Evolutionary conservation across 768 basidiomycete genomes (phyloP), one percentile per base, ranked within the genome.

Genomic region (Agaricus sinodeliciosus): DNA sequence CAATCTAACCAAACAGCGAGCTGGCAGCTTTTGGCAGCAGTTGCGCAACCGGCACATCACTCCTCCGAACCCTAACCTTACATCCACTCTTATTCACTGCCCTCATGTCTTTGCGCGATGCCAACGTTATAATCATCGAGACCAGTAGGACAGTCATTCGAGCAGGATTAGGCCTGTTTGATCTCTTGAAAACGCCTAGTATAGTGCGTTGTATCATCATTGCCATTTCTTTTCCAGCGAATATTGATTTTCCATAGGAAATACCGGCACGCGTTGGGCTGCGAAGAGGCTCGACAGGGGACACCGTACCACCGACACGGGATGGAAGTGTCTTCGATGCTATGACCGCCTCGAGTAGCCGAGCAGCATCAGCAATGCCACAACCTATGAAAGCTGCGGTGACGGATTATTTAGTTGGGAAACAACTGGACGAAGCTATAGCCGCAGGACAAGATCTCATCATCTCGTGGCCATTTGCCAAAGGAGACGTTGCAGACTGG

Each of bases 391-490:
- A 49, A 56, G 77, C 77, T 35, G 74, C 78, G 43, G 81, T 85
- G 16, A 82, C 81, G 36, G 88, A 90, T 60, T 94, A 93, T 65
- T 76, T 94, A 13, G 90, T 94, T 51, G 92, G 92, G 1, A 55
- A 77, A 3, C 83, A 82, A 51, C 76, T 94, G 1, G 90, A 94
- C 60, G 88, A 92, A 56, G 90, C 90, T 2, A 69, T 90, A 9
- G 79, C 78, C 2, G 77, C 80, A 2, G 87, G 82, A 3, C 84
- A 90, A 53, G 87, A 91, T 47, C 64, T 94, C 15, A 68, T 78
- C 5, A 65, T 92, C 9, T 90, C 81, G 27, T 91, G 88, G 87
- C 93, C 94, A 2, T 89, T 94, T 61, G 78, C 80, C 42, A 78
- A 86, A 25, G 85, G 81, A 3, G 77, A 81, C 59, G 72, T 94